Base-by-base conservation (phyloP, 192 early-diverging fungal genomes). In the Rhizophagus prolifer region DNA sequence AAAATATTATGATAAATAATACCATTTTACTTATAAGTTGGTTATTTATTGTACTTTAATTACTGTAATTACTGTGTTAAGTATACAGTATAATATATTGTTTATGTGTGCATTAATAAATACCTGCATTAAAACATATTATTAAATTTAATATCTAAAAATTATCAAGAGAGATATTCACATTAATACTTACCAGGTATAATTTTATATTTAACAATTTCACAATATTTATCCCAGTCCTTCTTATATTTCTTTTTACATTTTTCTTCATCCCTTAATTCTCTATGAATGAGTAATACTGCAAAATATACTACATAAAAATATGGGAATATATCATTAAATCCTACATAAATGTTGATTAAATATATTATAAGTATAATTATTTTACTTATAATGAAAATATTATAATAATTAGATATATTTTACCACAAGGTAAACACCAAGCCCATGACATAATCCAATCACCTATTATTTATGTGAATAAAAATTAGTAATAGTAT, bases 241-340 rank as follows among this genome's bases (percentile, higher is more conserved):
- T 91, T 90, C 74, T 93, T 93, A 86, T 99, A 99, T 83, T 99
- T 99, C 23, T 85, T 85, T 67, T 88, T 84, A 84, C 97, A 99
- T 81, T 94, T 94, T 79, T 89, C 87, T 77, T 97, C 95, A 79
- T 98, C 96, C 65, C 97, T 90, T 72, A 87, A 77, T 78, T 91
- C 92, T 71, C 97, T 94, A 81, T 99, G 97, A 65, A 96, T 65
- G 34, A 99, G 86, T 41, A 99, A 82, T 23, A 97, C 90, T 13
- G 89, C 90, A 86, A 99, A 99, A 85, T 98, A 99, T 65, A 92
- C 80, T 19, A 91, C 86, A 82, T 98, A 98, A 86, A 99, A 97
- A 88, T 95, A 99, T 36, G 95, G 93, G 70, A 99, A 87, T 4
- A 90, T 87, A 19, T 90, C 86, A 28, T 74, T 82, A 75, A 96